These are phyloP conservation scores for Fusarium heterosporum DNA, from an alignment of 2,329 filamentous ascomycete species.

Conservation along the genomic window DNA sequence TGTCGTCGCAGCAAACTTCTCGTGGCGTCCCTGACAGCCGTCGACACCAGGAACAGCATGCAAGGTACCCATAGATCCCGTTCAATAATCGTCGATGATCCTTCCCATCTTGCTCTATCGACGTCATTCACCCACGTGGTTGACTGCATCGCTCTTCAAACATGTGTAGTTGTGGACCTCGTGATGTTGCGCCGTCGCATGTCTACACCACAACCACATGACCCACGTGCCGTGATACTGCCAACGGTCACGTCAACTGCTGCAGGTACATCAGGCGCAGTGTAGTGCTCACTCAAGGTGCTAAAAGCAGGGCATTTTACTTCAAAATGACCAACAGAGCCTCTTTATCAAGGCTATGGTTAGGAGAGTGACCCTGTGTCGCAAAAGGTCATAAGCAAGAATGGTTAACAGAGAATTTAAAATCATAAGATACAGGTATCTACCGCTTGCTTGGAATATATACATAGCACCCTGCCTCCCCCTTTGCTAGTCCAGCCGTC, in stretches of 20 bases:
- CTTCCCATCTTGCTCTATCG: constrained; percentile 12
- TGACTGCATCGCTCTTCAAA: constrained; percentile 3
- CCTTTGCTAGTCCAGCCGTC: constrained; percentile 55
- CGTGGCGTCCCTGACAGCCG: constrained; percentile 31
- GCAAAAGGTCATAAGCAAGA: constrained; percentile 16
- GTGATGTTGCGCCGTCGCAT: constrained; percentile 41
- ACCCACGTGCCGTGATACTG: constrained; percentile 45
- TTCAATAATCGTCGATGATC: constrained; percentile 25
- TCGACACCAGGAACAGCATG: constrained; percentile 35
- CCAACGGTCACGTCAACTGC: constrained; percentile 39
- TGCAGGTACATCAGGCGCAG: constrained; percentile 45
- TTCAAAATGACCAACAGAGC: constrained; percentile 41
- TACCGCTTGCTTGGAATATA: constrained; percentile 55
- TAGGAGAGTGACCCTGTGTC: constrained; percentile 37
- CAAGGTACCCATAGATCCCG: constrained; percentile 31
- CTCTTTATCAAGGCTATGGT: constrained; percentile 18
- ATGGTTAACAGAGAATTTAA: constrained; percentile 46
- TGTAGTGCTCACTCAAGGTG: constrained; percentile 36
- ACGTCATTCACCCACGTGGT: constrained; percentile 44
- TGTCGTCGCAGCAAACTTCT: constrained; percentile 29
- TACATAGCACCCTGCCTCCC: constrained; percentile 52
- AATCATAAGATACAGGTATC: constrained; percentile 55
- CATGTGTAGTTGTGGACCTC: constrained; percentile 16
- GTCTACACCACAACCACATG: constrained; percentile 45
- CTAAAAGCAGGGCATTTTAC: constrained; percentile 41